Base-by-base conservation (phyloP, 129 eudicot genomes). In the Heracleum sosnowskyi region DNA sequence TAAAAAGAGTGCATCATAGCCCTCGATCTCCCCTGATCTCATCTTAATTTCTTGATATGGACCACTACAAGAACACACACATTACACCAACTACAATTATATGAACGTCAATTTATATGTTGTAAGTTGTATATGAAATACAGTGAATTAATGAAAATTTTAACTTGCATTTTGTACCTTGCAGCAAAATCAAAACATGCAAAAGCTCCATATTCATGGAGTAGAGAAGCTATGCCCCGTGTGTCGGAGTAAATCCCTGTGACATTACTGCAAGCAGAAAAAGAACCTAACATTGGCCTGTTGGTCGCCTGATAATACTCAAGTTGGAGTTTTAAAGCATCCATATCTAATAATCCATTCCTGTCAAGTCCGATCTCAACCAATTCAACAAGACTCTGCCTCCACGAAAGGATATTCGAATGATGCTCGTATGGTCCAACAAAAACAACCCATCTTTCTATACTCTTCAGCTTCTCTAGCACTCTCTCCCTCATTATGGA, bases 381-480 rank as follows among this genome's bases (percentile, higher is more conserved):
- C 20, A 93, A 95, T 84, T 93, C 90, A 11, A 89, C 98, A 66
- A 93, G 83, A 83, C 90, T 91, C 74, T 89, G 90, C 80, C 88
- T 77, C 98, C 98, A 91, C 1, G 98, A 93, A 20, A 91, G 87
- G 69, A 87, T 55, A 83, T 93, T 93, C 47, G 98, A 93, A 79
- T 91, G 98, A 83, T 93, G 97, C 79, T 93, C 98, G 62, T 84
- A 85, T 5, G 98, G 97, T 10, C 98, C 98, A 16, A 91, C 91
- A 40, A 93, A 88, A 36, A 93, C 98, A 0, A 93, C 96, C 98
- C 98, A 93, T 78, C 97, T 84, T 74, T 93, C 98, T 68, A 79
- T 85, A 37, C 15, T 78, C 0, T 39, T 31, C 7, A 91, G 22
- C 49, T 84, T 81, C 57, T 84, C 73, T 44, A 91, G 16, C 33